A percentile compares a stretch with the other conserved stretches of the same genome.
Evolutionary conservation across 2,329 filamentous ascomycete species (phyloP).

Genomic region (Neonectria ditissima): DNA sequence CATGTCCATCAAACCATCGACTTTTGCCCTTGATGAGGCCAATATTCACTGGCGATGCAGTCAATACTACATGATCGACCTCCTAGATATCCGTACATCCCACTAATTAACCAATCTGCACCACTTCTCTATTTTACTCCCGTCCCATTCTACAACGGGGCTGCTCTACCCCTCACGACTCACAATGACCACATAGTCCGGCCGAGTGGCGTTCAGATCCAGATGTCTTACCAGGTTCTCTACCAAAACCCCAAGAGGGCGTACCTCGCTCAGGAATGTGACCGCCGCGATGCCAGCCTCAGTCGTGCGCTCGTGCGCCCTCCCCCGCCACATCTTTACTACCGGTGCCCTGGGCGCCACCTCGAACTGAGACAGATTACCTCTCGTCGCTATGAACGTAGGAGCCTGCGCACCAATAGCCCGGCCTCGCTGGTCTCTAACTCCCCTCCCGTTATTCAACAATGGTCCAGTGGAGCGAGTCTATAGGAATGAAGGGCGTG

Average conservation of each 20-base stretch:
- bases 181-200: constrained; percentile 11
- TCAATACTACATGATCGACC: background rate
- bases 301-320: constrained; percentile 20
- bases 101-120: background rate
- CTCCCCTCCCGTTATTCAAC: constrained; percentile 35
- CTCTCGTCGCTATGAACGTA: constrained; percentile 46
- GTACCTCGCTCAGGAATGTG: constrained; percentile 45
- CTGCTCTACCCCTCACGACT: constrained; percentile 24
- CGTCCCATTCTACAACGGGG: constrained; percentile 13
- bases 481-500: constrained; percentile 55
- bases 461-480: constrained; percentile 39
- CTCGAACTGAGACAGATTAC: constrained; percentile 48
- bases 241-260: constrained; percentile 16
- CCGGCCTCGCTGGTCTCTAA: constrained; percentile 28
- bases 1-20: constrained; percentile 25
- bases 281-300: constrained; percentile 34
- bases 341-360: constrained; percentile 18
- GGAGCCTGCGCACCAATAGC: constrained; percentile 27
- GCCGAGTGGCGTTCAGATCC: constrained; percentile 31
- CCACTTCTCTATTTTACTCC: constrained; percentile 13
- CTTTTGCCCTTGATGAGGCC: constrained; percentile 9
- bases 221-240: constrained; percentile 40
- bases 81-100: background rate
- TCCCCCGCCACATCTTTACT: constrained; percentile 33
- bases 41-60: background rate